A percentile compares a stretch with the other conserved stretches of the same genome.
Conservation (phyloP, 2,329 filamentous ascomycete species). For the Blastomyces silverae region DNA sequence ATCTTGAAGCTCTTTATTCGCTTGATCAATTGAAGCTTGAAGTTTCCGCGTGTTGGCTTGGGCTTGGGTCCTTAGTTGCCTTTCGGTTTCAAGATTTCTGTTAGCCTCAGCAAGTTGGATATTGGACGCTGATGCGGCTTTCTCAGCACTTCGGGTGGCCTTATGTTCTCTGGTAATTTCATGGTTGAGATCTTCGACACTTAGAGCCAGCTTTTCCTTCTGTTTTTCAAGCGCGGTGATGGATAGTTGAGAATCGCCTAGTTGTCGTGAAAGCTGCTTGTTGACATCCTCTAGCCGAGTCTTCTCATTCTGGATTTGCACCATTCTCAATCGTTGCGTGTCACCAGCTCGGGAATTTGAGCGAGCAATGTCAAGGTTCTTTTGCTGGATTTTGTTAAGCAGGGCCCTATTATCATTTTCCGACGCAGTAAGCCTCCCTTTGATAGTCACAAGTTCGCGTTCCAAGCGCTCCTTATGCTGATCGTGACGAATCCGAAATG, state of each 20-base stretch:
- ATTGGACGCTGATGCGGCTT: conserved; percentile 69
- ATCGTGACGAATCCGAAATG: conserved; percentile 83
- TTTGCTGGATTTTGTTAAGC: conserved; percentile 96
- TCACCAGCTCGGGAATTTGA: conserved; percentile 82
- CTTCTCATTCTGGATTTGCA: conserved; percentile 76
- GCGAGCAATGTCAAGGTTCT: conserved; percentile 90
- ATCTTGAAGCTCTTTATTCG: conserved; percentile 73
- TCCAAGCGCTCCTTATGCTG: conserved; percentile 91
- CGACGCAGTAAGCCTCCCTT: conserved; percentile 79
- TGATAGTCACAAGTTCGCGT: conserved; percentile 82
- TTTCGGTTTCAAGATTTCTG: conserved; percentile 81
- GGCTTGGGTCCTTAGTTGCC: conserved; percentile 75
- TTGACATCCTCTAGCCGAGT: conserved; percentile 74
- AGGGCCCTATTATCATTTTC: conserved; percentile 93
- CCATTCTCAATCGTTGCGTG: conserved; percentile 68
- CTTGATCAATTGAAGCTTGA: conserved; percentile 69
- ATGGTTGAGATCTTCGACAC: conserved; percentile 84
- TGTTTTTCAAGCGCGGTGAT: conserved; percentile 86
- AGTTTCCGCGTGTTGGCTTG: conserved; percentile 78
- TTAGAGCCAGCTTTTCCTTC: conserved; percentile 83
- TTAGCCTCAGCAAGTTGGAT: conserved; percentile 84
- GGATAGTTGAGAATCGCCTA: conserved; percentile 76
- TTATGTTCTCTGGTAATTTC: conserved; percentile 87
- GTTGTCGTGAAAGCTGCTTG: conserved; percentile 69
- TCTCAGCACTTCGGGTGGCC: conserved; percentile 81